These are phyloP conservation scores for Arachis monticola DNA, from an alignment of 331 rosid species.

Conservation along the genomic window DNA sequence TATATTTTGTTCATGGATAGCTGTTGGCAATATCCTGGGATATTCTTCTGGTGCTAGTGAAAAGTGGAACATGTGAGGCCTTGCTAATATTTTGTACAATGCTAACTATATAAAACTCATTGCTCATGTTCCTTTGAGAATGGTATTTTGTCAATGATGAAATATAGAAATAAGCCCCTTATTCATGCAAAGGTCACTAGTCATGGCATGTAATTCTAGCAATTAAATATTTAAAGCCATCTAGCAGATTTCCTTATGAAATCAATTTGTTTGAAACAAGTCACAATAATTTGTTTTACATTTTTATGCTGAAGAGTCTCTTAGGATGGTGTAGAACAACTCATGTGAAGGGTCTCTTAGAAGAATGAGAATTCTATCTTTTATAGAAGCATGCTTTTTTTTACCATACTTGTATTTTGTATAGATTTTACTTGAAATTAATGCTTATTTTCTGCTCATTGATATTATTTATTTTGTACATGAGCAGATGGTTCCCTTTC, in stretches of 20 bases:
- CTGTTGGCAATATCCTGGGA: no score
- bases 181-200: constrained; percentile 49
- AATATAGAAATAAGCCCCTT: no score
- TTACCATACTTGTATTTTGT: background rate
- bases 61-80: no score
- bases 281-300: background rate
- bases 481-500: no score
- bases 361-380: constrained; percentile 24
- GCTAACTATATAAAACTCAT: no score
- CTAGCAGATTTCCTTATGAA: background rate
- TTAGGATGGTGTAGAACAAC: constrained; percentile 17
- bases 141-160: constrained; percentile 59
- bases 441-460: no score
- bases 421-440: background rate
- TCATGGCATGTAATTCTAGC: no score
- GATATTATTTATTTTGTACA: no score
- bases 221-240: no score
- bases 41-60: no score
- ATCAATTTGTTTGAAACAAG: constrained; percentile 18
- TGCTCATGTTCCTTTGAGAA: background rate
- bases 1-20: no score
- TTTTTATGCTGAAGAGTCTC: constrained; percentile 16
- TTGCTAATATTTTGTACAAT: no score
- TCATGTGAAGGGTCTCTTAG: constrained; percentile 20
- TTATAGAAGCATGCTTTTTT: background rate